phyloP scores from a whole-genome alignment of 768 basidiomycete species.

The Sarcomyxa edulis region DNA sequence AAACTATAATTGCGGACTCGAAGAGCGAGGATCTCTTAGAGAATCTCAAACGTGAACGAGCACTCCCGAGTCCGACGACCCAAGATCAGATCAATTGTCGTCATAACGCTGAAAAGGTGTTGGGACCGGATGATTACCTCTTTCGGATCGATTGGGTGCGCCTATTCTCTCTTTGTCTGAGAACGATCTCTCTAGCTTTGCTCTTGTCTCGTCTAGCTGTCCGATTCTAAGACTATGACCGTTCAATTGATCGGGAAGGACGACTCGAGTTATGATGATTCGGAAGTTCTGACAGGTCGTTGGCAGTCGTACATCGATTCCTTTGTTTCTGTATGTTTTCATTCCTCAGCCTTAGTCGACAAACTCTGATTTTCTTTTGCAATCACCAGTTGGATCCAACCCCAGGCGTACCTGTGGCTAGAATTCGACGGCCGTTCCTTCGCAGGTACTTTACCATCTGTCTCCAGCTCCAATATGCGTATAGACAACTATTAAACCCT shows the following conservation, averaged over 20 bases:
- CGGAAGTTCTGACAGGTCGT: conserved; percentile 67
- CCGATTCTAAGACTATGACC: conserved; percentile 61
- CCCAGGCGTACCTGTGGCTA: conserved; percentile 41
- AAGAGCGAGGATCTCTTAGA: conserved; percentile 74
- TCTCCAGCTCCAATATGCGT: not conserved
- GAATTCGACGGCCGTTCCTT: conserved; percentile 57
- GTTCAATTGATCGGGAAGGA: conserved; percentile 78
- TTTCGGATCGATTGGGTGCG: conserved; percentile 80
- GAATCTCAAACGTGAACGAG: conserved; percentile 62
- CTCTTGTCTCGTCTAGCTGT: conserved; percentile 36
- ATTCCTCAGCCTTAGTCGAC: not conserved
- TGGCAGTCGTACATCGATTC: conserved; percentile 81
- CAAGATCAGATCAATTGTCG: conserved; percentile 71
- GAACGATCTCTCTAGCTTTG: not conserved
- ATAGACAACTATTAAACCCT: not conserved
- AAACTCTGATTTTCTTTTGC: not conserved
- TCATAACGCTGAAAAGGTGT: conserved; percentile 59
- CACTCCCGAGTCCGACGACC: conserved; percentile 49
- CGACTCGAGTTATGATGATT: conserved; percentile 69
- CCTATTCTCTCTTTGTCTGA: not conserved
- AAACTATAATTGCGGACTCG: conserved; percentile 59
- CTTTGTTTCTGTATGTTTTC: conserved; percentile 53
- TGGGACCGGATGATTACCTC: conserved; percentile 73
- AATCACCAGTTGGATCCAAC: conserved; percentile 49
- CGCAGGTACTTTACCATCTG: conserved; percentile 40